These are phyloP conservation scores for Geranomyces michiganensis DNA, from an alignment of 192 early-diverging fungal species.

Conservation along the genomic window DNA sequence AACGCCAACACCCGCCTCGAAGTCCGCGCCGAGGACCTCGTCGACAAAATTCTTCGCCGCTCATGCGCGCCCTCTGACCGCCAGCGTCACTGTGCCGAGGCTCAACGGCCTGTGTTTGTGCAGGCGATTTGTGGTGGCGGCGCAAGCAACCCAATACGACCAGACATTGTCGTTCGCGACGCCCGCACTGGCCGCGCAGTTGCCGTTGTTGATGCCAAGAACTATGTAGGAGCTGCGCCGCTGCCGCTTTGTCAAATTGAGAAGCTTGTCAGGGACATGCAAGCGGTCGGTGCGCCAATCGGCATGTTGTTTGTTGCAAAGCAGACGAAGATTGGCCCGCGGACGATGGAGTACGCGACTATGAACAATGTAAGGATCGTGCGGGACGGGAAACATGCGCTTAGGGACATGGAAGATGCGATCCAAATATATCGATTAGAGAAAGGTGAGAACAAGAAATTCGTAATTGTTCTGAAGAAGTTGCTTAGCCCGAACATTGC, in stretches of 20 bases:
- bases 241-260: neutral
- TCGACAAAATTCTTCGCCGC: neutral
- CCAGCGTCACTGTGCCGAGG: neutral
- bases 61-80: neutral
- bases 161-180: conserved; percentile 14
- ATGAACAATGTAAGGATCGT: neutral
- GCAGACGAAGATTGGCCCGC: neutral
- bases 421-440: neutral
- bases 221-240: neutral
- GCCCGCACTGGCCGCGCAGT: conserved; percentile 12
- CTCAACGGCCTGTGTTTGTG: too few relatives aligned
- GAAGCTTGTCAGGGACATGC: conserved; percentile 10
- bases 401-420: neutral
- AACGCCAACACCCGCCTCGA: conserved; percentile 14
- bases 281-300: neutral
- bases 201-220: conserved; percentile 17
- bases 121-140: too few relatives aligned
- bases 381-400: neutral
- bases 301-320: conserved; percentile 1
- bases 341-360: neutral
- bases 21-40: conserved; percentile 8
- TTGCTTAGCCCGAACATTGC: too few relatives aligned
- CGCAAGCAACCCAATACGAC: neutral
- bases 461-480: too few relatives aligned
- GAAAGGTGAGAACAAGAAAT: too few relatives aligned